Conservation (phyloP, 1,284 basidiomycete genomes). For the Paramarasmius palmivorus region DNA sequence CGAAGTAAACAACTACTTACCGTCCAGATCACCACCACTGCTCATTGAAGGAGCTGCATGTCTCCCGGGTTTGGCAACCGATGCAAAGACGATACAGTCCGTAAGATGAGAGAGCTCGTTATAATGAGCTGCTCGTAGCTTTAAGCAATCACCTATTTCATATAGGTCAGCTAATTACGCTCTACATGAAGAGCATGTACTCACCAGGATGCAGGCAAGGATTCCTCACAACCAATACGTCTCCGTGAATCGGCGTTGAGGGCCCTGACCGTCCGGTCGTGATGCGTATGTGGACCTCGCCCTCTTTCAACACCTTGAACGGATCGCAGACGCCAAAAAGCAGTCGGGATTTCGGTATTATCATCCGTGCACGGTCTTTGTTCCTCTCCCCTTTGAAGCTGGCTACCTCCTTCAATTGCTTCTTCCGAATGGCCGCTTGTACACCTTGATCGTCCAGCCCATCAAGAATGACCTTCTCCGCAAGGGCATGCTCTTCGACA, state of each 20-base stretch:
- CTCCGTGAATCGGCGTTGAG: constrained; percentile 54
- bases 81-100: constrained; percentile 67
- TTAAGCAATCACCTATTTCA: constrained; percentile 58
- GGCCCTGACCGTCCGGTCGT: constrained; percentile 49
- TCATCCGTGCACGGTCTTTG: constrained; percentile 55
- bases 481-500: constrained; percentile 44
- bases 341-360: constrained; percentile 59
- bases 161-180: neutral
- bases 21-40: constrained; percentile 64
- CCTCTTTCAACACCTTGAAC: constrained; percentile 57
- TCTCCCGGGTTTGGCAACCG: constrained; percentile 52
- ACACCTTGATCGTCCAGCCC: constrained; percentile 50
- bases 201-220: constrained; percentile 66
- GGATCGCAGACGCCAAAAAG: constrained; percentile 69
- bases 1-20: constrained; percentile 25
- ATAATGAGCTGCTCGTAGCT: constrained; percentile 56
- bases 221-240: constrained; percentile 64
- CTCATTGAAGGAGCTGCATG: constrained; percentile 68
- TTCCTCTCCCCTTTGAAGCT: constrained; percentile 52
- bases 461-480: constrained; percentile 53
- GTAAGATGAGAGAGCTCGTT: constrained; percentile 52
- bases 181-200: constrained; percentile 12
- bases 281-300: constrained; percentile 62
- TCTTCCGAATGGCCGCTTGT: constrained; percentile 36
- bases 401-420: constrained; percentile 50